Evolutionary conservation across 1,284 basidiomycete genomes (phyloP).

Genomic region (Sporisorium reilianum): DNA sequence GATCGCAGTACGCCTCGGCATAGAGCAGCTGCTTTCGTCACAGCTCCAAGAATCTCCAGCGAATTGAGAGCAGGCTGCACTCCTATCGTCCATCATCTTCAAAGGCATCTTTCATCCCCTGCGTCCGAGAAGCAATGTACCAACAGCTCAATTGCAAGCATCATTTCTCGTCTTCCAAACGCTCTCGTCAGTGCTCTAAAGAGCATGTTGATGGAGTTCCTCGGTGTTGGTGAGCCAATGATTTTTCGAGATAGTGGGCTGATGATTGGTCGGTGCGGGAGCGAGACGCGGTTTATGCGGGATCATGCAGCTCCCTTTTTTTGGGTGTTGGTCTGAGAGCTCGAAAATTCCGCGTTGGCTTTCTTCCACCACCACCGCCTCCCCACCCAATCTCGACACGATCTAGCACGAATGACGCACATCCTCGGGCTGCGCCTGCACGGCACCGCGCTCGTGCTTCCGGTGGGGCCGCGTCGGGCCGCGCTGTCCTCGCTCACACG

Average conservation of each 20-base stretch:
- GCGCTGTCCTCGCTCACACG: conserved; percentile 11
- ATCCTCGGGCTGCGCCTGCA: conserved; percentile 20
- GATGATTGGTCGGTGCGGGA: not conserved
- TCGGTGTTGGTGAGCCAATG: too few species aligned
- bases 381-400: too few species aligned
- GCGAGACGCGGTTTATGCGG: not conserved
- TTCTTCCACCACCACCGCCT: not conserved
- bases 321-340: conserved; percentile 10
- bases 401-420: conserved; percentile 15
- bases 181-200: not conserved
- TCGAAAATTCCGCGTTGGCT: not conserved
- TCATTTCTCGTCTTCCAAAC: not conserved
- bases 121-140: conserved; percentile 34
- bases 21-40: conserved; percentile 3
- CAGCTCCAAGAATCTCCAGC: not conserved
- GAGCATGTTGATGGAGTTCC: not conserved
- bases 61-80: not conserved
- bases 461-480: conserved; percentile 1
- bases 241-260: not conserved
- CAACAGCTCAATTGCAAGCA: conserved; percentile 18
- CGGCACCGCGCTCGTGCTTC: conserved; percentile 5
- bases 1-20: conserved; percentile 29
- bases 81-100: not conserved
- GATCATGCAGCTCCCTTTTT: not conserved
- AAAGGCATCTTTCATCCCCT: not conserved